phyloP scores from a whole-genome alignment of 768 basidiomycete species.

The Pisolithus microcarpus region DNA sequence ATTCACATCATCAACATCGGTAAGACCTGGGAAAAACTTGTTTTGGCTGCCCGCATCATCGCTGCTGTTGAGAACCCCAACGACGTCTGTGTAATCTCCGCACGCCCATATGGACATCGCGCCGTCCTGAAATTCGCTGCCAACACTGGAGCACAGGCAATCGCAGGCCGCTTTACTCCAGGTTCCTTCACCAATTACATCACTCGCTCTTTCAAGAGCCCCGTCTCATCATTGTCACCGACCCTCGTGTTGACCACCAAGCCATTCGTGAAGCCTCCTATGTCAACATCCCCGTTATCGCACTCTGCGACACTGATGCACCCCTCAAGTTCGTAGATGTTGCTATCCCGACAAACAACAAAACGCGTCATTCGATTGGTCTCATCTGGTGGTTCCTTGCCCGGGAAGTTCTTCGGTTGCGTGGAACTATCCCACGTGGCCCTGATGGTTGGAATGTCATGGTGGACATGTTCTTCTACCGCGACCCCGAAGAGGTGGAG shows the following conservation, averaged over 20 bases:
- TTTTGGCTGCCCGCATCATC: constrained; percentile 95
- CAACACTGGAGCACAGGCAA: constrained; percentile 97
- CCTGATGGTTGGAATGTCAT: constrained; percentile 95
- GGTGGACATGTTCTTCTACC: constrained; percentile 99
- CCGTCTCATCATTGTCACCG: constrained; percentile 95
- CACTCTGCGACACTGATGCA: constrained; percentile 97
- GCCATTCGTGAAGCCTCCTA: constrained; percentile 99
- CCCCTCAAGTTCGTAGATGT: constrained; percentile 97
- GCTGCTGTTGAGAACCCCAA: constrained; percentile 97
- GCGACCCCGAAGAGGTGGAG: constrained; percentile 98
- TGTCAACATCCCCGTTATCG: constrained; percentile 99
- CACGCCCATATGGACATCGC: constrained; percentile 98
- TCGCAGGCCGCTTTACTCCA: constrained; percentile 98
- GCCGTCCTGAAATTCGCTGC: constrained; percentile 98
- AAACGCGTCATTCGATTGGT: constrained; percentile 94
- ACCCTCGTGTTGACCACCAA: constrained; percentile 99
- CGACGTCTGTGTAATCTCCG: constrained; percentile 97
- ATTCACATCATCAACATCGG: constrained; percentile 97
- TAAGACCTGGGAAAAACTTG: constrained; percentile 99
- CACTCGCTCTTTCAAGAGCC: constrained; percentile 99
- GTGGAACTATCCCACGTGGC: constrained; percentile 88
- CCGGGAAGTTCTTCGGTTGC: constrained; percentile 93
- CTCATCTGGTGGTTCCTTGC: constrained; percentile 97
- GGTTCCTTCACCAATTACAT: constrained; percentile 99
- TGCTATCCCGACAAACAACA: constrained; percentile 99